phyloP scores from a whole-genome alignment of 1,284 basidiomycete species.

The Peniophora sp. region DNA sequence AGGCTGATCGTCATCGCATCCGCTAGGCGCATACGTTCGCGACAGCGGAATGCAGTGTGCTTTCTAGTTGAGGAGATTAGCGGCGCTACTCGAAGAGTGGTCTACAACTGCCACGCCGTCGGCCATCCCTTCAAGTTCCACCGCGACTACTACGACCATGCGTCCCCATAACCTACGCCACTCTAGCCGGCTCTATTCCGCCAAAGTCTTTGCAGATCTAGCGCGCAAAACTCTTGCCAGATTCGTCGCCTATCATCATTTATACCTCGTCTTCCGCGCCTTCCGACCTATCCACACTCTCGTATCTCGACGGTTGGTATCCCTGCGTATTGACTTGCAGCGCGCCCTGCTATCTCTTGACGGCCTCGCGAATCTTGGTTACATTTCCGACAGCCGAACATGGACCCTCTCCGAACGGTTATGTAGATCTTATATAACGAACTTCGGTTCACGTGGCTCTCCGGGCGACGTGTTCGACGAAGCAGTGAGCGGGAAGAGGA shows the following conservation, averaged over 20 bases:
- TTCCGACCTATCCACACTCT: constrained; percentile 38
- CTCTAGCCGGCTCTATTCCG: too few species aligned
- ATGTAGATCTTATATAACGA: not conserved
- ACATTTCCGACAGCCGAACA: constrained; percentile 17
- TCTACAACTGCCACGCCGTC: too few species aligned
- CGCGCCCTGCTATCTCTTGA: constrained; percentile 35
- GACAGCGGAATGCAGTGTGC: too few species aligned
- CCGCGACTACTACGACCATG: too few species aligned
- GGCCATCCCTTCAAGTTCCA: too few species aligned
- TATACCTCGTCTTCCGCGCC: constrained; percentile 52
- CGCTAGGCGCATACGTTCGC: too few species aligned
- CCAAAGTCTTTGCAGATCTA: too few species aligned
- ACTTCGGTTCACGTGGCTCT: too few species aligned
- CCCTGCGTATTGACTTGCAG: constrained; percentile 44
- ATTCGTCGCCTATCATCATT: constrained; percentile 43
- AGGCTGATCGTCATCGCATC: too few species aligned
- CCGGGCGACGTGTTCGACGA: not conserved
- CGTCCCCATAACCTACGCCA: too few species aligned
- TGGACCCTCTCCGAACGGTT: not conserved
- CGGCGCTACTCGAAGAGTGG: too few species aligned
- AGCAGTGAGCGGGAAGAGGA: constrained; percentile 10
- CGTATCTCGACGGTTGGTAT: constrained; percentile 39
- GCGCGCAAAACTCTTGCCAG: constrained; percentile 17
- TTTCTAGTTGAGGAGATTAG: too few species aligned
- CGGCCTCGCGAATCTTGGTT: constrained; percentile 56